Conservation (phyloP, 768 basidiomycete genomes). For the Leccinum olivaceopallidum region DNA sequence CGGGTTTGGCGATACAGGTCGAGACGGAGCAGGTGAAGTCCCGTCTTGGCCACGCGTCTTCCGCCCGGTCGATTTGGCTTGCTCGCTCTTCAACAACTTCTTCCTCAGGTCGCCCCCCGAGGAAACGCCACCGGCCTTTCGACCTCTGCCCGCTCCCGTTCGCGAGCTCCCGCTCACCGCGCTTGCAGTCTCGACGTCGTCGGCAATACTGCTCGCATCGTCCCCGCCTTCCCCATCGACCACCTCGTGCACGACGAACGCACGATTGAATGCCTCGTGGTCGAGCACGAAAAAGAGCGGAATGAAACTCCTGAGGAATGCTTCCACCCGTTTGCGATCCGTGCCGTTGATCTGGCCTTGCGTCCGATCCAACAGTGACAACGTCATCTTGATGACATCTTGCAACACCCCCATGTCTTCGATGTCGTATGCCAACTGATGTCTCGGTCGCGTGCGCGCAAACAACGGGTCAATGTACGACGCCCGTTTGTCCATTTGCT, state of each 20-base stretch:
- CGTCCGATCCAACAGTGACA: slow-evolving; percentile 90
- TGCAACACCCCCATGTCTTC: slow-evolving; percentile 77
- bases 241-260: slow-evolving; percentile 64
- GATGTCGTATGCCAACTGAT: slow-evolving; percentile 80
- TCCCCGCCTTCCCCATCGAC: slow-evolving; percentile 63
- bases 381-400: slow-evolving; percentile 84
- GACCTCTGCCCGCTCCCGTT: slow-evolving; percentile 40
- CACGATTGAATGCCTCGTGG: slow-evolving; percentile 64
- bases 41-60: slow-evolving; percentile 58
- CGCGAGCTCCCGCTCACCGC: slow-evolving; percentile 28
- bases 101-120: slow-evolving; percentile 70
- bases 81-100: slow-evolving; percentile 79
- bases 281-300: slow-evolving; percentile 80
- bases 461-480: slow-evolving; percentile 52
- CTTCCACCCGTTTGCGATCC: slow-evolving; percentile 83
- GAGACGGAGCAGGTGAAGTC: slow-evolving; percentile 55
- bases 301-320: slow-evolving; percentile 73
- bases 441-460: slow-evolving; percentile 61
- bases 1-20: slow-evolving; percentile 61
- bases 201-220: slow-evolving; percentile 33
- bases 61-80: slow-evolving; percentile 67
- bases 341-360: slow-evolving; percentile 67
- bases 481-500: slow-evolving; percentile 76
- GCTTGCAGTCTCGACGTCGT: slow-evolving; percentile 40
- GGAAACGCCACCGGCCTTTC: slow-evolving; percentile 41